These are phyloP conservation scores for Emericellopsis terricola DNA, from an alignment of 495 filamentous ascomycete species.

Conservation along the genomic window DNA sequence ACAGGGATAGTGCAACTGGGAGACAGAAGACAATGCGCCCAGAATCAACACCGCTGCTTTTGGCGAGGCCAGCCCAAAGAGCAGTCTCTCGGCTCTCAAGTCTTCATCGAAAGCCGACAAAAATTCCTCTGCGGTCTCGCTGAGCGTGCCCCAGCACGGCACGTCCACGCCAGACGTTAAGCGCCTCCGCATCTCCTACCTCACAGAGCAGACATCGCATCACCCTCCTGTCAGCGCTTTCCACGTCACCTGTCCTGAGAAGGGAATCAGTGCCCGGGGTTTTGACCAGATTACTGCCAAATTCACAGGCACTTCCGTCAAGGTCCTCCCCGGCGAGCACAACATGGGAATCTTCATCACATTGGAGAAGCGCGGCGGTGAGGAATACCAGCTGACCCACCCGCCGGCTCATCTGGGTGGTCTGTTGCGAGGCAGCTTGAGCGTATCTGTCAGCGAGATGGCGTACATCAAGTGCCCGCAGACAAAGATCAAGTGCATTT, in stretches of 20 bases:
- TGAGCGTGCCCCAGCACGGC: conserved; percentile 22
- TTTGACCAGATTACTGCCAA: conserved; percentile 95
- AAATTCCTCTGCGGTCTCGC: conserved; percentile 5
- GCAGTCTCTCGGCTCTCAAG: conserved; percentile 22
- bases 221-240: conserved; percentile 96
- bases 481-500: conserved; percentile 75
- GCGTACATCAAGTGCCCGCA: conserved; percentile 75
- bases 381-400: conserved; percentile 89
- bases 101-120: conserved; percentile 5
- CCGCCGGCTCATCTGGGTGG: conserved; percentile 86
- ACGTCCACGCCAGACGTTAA: conserved; percentile 28
- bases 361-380: conserved; percentile 57
- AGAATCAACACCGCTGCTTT: conserved; percentile 24
- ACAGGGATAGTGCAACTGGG: conserved; percentile 66
- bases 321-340: conserved; percentile 77
- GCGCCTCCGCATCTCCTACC: conserved; percentile 59
- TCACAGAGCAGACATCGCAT: conserved; percentile 97
- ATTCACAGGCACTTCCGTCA: conserved; percentile 88
- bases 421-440: conserved; percentile 62
- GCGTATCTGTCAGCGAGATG: conserved; percentile 71
- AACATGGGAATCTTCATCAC: conserved; percentile 94
- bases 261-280: conserved; percentile 71
- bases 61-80: conserved; percentile 22
- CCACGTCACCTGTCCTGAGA: conserved; percentile 82
- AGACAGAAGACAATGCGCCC: conserved; percentile 52